Evolutionary conservation across 352 stramenopile genomes (phyloP).

Genomic region (Globisporangium spiculum): DNA sequence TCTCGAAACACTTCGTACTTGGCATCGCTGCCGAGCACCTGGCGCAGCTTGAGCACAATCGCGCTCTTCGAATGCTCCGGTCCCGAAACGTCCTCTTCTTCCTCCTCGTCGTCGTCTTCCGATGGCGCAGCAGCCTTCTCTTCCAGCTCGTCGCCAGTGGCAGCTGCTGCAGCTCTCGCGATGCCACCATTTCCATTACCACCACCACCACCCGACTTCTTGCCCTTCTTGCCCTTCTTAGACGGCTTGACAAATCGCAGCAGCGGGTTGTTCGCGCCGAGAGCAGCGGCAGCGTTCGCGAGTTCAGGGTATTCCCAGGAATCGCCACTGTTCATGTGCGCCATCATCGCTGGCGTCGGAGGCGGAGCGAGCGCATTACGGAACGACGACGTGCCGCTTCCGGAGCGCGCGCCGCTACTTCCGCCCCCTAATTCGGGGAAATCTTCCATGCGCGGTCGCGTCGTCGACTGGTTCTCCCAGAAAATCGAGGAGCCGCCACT

Average conservation of each 20-base stretch:
- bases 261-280: conserved; percentile 81
- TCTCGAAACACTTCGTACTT: conserved; percentile 86
- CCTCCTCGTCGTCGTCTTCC: conserved; percentile 28
- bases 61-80: conserved; percentile 61
- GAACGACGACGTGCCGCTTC: conserved; percentile 33
- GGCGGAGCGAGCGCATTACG: conserved; percentile 67
- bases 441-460: conserved; percentile 53
- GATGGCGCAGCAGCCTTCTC: conserved; percentile 36
- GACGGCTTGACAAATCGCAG: conserved; percentile 75
- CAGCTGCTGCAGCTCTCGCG: background rate
- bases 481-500: conserved; percentile 40
- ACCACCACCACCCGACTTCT: conserved; percentile 17
- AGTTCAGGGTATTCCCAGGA: conserved; percentile 75
- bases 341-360: conserved; percentile 66
- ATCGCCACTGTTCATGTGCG: conserved; percentile 62
- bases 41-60: conserved; percentile 74
- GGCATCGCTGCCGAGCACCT: conserved; percentile 69
- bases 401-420: conserved; percentile 11
- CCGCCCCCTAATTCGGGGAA: conserved; percentile 56
- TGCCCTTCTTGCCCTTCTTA: conserved; percentile 58
- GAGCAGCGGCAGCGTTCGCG: conserved; percentile 51
- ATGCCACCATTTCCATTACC: conserved; percentile 4
- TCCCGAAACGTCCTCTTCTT: conserved; percentile 32
- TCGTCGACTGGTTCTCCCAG: conserved; percentile 62
- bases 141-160: conserved; percentile 31